These are phyloP conservation scores for Boletus pseudo-olivaceus DNA, from an alignment of 768 basidiomycete genomes.

Conservation along the genomic window DNA sequence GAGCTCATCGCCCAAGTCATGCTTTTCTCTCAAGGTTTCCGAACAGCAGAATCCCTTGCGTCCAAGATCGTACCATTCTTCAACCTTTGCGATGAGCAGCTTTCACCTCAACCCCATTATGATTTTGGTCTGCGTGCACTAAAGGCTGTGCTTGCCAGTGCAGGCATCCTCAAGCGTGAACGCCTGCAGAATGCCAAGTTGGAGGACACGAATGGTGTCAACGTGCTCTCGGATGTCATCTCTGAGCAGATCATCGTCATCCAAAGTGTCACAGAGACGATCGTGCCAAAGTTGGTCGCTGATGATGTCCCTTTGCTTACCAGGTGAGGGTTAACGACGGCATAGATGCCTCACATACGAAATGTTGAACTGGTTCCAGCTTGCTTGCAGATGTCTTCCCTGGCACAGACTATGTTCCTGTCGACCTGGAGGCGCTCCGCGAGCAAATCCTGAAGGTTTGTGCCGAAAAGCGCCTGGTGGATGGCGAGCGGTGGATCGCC, in stretches of 20 bases:
- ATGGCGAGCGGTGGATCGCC: constrained; percentile 85
- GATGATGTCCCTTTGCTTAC: constrained; percentile 94
- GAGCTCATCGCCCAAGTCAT: constrained; percentile 99
- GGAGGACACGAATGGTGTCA: constrained; percentile 42
- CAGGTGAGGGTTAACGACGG: constrained; percentile 49
- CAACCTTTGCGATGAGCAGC: constrained; percentile 95
- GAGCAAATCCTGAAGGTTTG: constrained; percentile 86
- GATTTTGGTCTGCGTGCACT: constrained; percentile 98
- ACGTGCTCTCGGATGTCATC: constrained; percentile 62
- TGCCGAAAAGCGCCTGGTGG: constrained; percentile 76
- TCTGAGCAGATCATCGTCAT: constrained; percentile 97
- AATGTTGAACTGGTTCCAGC: constrained; percentile 37
- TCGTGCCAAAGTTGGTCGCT: constrained; percentile 96
- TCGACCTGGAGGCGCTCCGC: constrained; percentile 82
- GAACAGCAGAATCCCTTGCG: constrained; percentile 95
- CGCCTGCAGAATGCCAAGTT: constrained; percentile 53
- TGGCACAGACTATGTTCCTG: constrained; percentile 86
- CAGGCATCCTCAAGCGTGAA: constrained; percentile 96
- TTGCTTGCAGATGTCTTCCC: constrained; percentile 97
- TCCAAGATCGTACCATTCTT: constrained; percentile 99
- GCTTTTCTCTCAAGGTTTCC: constrained; percentile 99
- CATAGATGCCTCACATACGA: not conserved
- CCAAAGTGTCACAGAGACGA: constrained; percentile 97
- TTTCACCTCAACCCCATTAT: constrained; percentile 97
- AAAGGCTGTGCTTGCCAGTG: constrained; percentile 94